Conservation (phyloP, 2,329 filamentous ascomycete species). For the Ambrosiella beaveri region DNA sequence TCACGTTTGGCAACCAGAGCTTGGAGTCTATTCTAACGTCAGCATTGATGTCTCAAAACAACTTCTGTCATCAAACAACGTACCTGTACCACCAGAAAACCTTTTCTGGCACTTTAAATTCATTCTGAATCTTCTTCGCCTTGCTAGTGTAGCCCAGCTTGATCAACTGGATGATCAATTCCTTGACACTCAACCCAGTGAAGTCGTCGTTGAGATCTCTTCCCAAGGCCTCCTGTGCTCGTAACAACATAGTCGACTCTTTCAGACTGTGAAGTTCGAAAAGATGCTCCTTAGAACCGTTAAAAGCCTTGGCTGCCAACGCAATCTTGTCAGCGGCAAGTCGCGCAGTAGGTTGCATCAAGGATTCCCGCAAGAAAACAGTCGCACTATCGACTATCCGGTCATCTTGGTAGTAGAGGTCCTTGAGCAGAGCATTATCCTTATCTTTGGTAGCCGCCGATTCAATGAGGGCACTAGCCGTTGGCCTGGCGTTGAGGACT, state of each 20-base stretch:
- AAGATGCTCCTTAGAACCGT: slow-evolving; percentile 63
- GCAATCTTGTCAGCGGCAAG: slow-evolving; percentile 71
- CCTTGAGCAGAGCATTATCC: slow-evolving; percentile 74
- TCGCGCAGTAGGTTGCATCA: slow-evolving; percentile 52
- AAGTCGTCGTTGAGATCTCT: slow-evolving; percentile 65
- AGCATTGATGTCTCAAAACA: not conserved
- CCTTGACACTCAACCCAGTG: slow-evolving; percentile 70
- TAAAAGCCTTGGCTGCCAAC: slow-evolving; percentile 65
- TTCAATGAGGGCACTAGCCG: slow-evolving; percentile 80
- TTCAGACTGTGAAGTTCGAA: slow-evolving; percentile 61
- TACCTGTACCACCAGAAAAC: slow-evolving; percentile 70
- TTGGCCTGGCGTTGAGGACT: slow-evolving; percentile 67
- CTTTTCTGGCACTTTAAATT: slow-evolving; percentile 87
- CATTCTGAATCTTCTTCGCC: slow-evolving; percentile 71
- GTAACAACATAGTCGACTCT: slow-evolving; percentile 62
- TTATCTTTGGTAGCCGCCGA: slow-evolving; percentile 50
- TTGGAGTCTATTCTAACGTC: slow-evolving; percentile 39
- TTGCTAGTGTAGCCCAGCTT: slow-evolving; percentile 65
- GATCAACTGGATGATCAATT: slow-evolving; percentile 81
- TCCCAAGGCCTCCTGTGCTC: slow-evolving; percentile 75
- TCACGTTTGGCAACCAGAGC: slow-evolving; percentile 79
- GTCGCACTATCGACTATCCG: slow-evolving; percentile 74
- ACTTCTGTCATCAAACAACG: slow-evolving; percentile 16
- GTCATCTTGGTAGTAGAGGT: slow-evolving; percentile 95
- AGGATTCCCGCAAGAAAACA: slow-evolving; percentile 69